These are phyloP conservation scores for Bacterosira constricta DNA, from an alignment of 108 stramenopile species.

Conservation along the genomic window DNA sequence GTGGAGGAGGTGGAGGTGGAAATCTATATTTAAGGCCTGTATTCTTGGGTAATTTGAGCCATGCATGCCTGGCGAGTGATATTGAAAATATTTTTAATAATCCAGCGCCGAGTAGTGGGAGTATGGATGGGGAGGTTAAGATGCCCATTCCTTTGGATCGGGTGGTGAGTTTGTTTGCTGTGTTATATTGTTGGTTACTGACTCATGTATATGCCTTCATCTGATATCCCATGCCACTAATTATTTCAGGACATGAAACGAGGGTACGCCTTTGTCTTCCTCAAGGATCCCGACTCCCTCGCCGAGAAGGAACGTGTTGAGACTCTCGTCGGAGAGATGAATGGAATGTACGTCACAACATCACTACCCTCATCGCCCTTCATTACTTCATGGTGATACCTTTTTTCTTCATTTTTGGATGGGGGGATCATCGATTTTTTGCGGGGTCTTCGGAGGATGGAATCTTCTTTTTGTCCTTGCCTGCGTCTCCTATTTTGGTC, in stretches of 20 bases:
- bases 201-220: neutral
- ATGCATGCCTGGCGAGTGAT: slow-evolving; percentile 51
- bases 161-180: slow-evolving; percentile 12
- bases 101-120: slow-evolving; percentile 33
- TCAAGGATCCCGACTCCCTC: slow-evolving; percentile 68
- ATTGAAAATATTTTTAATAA: slow-evolving; percentile 57
- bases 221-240: slow-evolving; percentile 21
- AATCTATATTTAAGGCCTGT: slow-evolving; percentile 55
- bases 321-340: slow-evolving; percentile 68
- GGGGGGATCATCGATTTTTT: no score
- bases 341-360: slow-evolving; percentile 80
- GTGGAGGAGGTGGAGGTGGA: neutral
- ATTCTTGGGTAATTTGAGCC: slow-evolving; percentile 74
- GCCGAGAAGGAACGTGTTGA: slow-evolving; percentile 73
- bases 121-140: slow-evolving; percentile 3
- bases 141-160: slow-evolving; percentile 8
- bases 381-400: no score
- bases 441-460: neutral
- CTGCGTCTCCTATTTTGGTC: neutral
- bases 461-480: neutral
- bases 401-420: neutral
- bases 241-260: slow-evolving; percentile 81
- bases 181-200: neutral
- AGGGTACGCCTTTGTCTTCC: slow-evolving; percentile 85
- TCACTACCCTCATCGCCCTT: slow-evolving; percentile 8